Conservation (phyloP, 1,284 basidiomycete genomes). For the Peniophora sp. region DNA sequence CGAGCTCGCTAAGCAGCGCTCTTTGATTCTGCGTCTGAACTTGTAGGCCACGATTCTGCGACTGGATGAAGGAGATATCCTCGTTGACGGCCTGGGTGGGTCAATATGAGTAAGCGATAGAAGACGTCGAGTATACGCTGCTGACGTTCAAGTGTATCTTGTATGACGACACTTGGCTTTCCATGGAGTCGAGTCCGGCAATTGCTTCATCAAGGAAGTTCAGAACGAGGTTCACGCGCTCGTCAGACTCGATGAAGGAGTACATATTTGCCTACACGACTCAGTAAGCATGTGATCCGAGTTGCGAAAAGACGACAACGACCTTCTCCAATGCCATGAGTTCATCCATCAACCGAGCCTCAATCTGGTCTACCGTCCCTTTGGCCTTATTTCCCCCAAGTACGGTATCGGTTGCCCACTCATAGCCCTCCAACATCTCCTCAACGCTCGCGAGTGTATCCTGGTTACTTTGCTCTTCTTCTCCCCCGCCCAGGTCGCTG, state of each 20-base stretch:
- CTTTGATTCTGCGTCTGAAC: slow-evolving; percentile 97
- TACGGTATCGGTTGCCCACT: slow-evolving; percentile 79
- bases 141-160: slow-evolving; percentile 90
- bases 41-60: slow-evolving; percentile 93
- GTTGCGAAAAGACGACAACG: slow-evolving; percentile 10
- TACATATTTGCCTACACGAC: slow-evolving; percentile 82
- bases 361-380: slow-evolving; percentile 83
- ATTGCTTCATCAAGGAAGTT: slow-evolving; percentile 86
- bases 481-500: slow-evolving; percentile 39
- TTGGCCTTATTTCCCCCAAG: slow-evolving; percentile 51
- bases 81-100: slow-evolving; percentile 85
- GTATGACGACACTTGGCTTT: slow-evolving; percentile 80
- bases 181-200: slow-evolving; percentile 80
- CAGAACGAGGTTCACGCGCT: slow-evolving; percentile 80
- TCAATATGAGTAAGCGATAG: slow-evolving; percentile 7
- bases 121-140: not conserved
- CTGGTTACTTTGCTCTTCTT: slow-evolving; percentile 67
- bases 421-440: slow-evolving; percentile 97
- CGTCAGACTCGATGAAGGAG: slow-evolving; percentile 92
- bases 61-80: slow-evolving; percentile 94
- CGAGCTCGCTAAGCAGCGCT: slow-evolving; percentile 72
- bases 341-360: slow-evolving; percentile 80
- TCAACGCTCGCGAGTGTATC: slow-evolving; percentile 87
- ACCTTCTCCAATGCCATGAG: slow-evolving; percentile 88
- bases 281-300: slow-evolving; percentile 4